These are phyloP conservation scores for Elaeis oleifera DNA, from an alignment of 202 grass and related monocot species.

Conservation along the genomic window DNA sequence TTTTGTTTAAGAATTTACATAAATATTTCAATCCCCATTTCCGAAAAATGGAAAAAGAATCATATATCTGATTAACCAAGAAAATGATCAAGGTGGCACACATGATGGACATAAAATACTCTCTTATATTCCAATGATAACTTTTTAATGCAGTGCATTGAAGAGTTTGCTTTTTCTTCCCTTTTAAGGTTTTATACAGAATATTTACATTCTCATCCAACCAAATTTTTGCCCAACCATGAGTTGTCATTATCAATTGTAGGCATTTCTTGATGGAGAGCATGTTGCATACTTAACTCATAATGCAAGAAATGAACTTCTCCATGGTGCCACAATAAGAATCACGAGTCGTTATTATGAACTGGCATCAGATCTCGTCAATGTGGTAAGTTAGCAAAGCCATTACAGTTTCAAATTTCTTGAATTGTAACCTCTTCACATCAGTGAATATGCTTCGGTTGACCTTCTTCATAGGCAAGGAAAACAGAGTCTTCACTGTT, in stretches of 20 bases:
- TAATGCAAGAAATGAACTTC: slow-evolving; percentile 58
- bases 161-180: too few relatives aligned
- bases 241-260: slow-evolving; percentile 15
- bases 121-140: too few relatives aligned
- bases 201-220: too few relatives aligned
- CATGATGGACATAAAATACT: too few relatives aligned
- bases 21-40: too few relatives aligned
- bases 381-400: slow-evolving; percentile 60
- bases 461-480: slow-evolving; percentile 46
- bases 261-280: slow-evolving; percentile 87
- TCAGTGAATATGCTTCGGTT: too few relatives aligned
- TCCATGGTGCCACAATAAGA: slow-evolving; percentile 47
- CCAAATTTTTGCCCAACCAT: slow-evolving; percentile 8
- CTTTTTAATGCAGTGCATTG: too few relatives aligned
- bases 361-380: slow-evolving; percentile 76
- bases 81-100: too few relatives aligned
- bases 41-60: too few relatives aligned
- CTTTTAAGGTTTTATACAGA: too few relatives aligned
- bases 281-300: slow-evolving; percentile 47
- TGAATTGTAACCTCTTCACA: neutral
- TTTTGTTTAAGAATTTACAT: too few relatives aligned
- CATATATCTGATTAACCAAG: too few relatives aligned
- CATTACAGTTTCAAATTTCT: neutral
- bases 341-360: slow-evolving; percentile 84
- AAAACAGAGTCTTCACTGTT: slow-evolving; percentile 90